Base-by-base conservation (phyloP, 352 stramenopile genomes). In the Pythium phragmitis region DNA sequence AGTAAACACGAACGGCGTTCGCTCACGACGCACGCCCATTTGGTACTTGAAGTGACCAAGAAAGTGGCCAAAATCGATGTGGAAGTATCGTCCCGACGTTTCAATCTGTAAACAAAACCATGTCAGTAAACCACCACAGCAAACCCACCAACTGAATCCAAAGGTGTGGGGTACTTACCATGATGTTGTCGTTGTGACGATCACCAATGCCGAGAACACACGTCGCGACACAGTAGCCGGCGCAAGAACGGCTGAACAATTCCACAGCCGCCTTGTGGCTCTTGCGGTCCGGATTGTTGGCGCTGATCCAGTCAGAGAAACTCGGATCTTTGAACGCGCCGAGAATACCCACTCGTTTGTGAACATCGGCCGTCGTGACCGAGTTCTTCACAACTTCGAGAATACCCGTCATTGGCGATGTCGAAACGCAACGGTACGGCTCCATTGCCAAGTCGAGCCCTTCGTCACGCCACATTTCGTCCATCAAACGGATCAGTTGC, bases 131-230 rank as follows among this genome's bases (percentile, higher is more conserved):
- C 23, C 7, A 16, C 5, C 11, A 34, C 7, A 19, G 4, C 12
- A 55, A 9, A 23, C 3, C 13, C 17, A n/a, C 37, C 30, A 14
- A 33, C 12, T 33, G 50, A 19, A 12, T 26, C 26, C 0, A 30
- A 30, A 30, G 2, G 1, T 30, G 26, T 7, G 17, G 5, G 1
- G 39, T 13, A 65, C 74, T 45, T 65, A 98, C 75, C 96, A 98
- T 98, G 59, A 98, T 96, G 70, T 98, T 98, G 75, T 98, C 94
- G 53, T 97, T 97, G 74, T 98, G 94, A 9, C 94, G 88, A 70
- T 98, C 94, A 60, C 94, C 94, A 63, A 98, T 97, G 41, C 94
- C 94, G 43, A 98, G 79, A 3, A 98, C 88, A 68, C 92, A 98
- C 2, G 92, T 98, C 1, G 92, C 93, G 2, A 98, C 92, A 75